Base-by-base conservation (phyloP, 768 basidiomycete species). In the Termitomyces sp. region DNA sequence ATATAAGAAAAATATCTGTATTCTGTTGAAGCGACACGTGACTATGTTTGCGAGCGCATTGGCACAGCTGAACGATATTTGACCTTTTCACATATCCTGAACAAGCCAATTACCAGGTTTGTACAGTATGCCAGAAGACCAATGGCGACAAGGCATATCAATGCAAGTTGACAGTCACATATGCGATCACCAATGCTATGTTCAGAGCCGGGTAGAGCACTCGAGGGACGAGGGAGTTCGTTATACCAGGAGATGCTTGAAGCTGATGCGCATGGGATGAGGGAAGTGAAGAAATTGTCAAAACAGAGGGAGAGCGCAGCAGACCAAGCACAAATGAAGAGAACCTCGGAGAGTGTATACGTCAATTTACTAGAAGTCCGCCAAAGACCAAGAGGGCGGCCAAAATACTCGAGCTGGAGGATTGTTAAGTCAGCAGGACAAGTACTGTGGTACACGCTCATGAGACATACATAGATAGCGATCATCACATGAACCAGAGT, bases 271-370 rank as follows among this genome's bases (percentile, higher is more conserved):
- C 94, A 96, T 32, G 89, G 86, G 45, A 95, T 81, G 23, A 84
- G 73, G 3, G 91, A 90, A 5, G 92, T 94, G 73, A 94, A 93
- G 71, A 86, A 93, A 66, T 96, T 92, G 77, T 95, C 91, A 72
- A 95, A 92, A 59, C 83, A 85, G 52, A 95, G 85, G 17, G 91
- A 91, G 53, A 95, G 79, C 16, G 89, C 86, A 32, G 91, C 89
- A 56, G 91, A 92, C 92, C 93, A 96, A n/a, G 88, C 83, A 71
- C 93, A 95, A 63, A 94, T 93, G 68, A 92, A 94, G 54, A 92
- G 76, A 44, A 94, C 88, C 75, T 96, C 94, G 45, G 85, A 80
- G 32, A 95, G 81, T 7, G 93, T 95, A 66, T 94, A 87, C 3
- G 88, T 83, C 37, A 94, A 81, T 71, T 95, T 95, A 49, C 77